Evolutionary conservation across 202 grass and related monocot species (phyloP).

Genomic region (Panicum virgatum): DNA sequence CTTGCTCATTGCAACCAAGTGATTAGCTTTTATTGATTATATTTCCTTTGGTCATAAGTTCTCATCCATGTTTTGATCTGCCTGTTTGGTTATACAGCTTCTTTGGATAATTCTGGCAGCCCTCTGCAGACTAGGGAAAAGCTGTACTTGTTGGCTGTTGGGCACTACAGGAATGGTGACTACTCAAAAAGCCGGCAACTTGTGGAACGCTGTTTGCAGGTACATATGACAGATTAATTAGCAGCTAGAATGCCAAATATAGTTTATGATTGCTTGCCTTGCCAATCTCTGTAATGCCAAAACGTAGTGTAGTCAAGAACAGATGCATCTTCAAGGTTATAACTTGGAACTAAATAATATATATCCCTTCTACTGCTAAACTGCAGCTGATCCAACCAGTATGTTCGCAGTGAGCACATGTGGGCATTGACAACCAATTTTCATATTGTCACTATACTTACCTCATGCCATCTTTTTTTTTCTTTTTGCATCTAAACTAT

Average conservation of each 20-base stretch:
- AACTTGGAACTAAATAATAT: constrained; percentile 4
- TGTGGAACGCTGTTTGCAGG: constrained; percentile 79
- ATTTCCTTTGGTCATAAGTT: background rate
- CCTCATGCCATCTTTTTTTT: constrained; percentile 18
- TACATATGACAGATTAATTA: background rate
- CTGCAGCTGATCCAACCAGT: constrained; percentile 8
- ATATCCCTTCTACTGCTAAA: background rate
- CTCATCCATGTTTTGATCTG: constrained; percentile 21
- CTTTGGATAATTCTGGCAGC: constrained; percentile 68
- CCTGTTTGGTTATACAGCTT: constrained; percentile 53
- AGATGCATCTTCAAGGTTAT: background rate
- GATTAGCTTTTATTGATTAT: background rate
- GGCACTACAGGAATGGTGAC: constrained; percentile 81
- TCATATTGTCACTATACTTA: background rate
- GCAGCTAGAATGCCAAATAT: constrained; percentile 16
- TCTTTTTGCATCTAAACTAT: constrained; percentile 9
- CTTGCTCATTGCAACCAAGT: background rate
- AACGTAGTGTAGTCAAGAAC: background rate
- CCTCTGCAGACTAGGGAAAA: constrained; percentile 70
- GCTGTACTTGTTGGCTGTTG: constrained; percentile 88
- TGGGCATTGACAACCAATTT: background rate
- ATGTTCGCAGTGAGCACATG: background rate
- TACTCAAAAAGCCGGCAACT: constrained; percentile 88
- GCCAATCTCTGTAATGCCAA: background rate
- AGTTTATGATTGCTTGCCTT: background rate